Evolutionary conservation across 306 rosid genomes (phyloP).

Genomic region (Prunus salicina): DNA sequence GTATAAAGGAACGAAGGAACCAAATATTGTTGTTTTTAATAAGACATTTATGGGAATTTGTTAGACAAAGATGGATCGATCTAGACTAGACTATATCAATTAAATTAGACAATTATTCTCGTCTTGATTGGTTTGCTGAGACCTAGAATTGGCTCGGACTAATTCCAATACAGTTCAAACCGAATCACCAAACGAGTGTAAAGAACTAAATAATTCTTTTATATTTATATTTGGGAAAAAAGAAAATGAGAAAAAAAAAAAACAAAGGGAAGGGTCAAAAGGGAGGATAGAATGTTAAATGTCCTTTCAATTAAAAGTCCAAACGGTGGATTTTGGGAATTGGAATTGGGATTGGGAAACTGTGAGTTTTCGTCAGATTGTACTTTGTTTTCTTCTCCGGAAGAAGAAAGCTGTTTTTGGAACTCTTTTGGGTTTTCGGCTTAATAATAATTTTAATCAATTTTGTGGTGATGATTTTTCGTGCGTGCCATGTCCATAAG

Average conservation of each 20-base stretch:
- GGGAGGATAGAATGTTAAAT: conserved; percentile 5
- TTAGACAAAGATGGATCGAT: no score
- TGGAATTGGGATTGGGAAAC: neutral
- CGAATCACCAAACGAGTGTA: no score
- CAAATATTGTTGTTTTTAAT: no score
- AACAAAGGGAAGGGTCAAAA: conserved; percentile 34
- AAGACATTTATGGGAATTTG: no score
- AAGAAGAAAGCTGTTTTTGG: neutral
- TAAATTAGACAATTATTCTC: no score
- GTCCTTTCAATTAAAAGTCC: neutral
- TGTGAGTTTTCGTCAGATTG: conserved; percentile 31
- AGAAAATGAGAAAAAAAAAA: conserved; percentile 11
- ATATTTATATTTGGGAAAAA: neutral
- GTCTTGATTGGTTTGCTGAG: no score
- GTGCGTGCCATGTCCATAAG: neutral
- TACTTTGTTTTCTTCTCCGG: conserved; percentile 34
- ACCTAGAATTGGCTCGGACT: no score
- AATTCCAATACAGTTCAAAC: no score
- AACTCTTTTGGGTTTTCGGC: neutral
- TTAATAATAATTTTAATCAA: neutral
- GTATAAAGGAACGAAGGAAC: no score
- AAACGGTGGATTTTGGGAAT: neutral
- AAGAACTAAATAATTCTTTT: no score
- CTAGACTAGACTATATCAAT: no score
- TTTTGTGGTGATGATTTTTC: neutral